phyloP scores from a whole-genome alignment of 441 rosid species.

The Flueggea neowawraea region DNA sequence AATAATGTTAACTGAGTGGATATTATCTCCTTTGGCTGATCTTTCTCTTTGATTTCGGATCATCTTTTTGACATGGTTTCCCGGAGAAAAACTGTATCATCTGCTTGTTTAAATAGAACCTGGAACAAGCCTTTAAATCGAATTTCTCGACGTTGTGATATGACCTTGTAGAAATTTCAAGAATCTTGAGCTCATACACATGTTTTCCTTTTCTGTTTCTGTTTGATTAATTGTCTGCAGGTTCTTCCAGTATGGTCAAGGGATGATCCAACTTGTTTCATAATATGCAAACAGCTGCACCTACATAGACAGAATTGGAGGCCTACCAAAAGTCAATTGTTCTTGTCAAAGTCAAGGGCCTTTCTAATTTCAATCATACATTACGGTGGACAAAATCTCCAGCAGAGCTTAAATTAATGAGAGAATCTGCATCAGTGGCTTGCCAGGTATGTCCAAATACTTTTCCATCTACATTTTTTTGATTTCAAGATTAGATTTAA shows the following conservation, averaged over 20 bases:
- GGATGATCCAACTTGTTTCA: constrained; percentile 76
- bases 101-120: background rate
- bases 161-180: too few species aligned
- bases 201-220: constrained; percentile 1
- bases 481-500: constrained; percentile 1
- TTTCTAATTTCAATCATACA: constrained; percentile 63
- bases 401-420: constrained; percentile 86
- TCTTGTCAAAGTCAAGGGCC: constrained; percentile 45
- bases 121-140: background rate
- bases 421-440: constrained; percentile 92
- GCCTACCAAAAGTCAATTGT: constrained; percentile 57
- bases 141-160: background rate
- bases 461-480: background rate
- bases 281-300: constrained; percentile 61
- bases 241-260: constrained; percentile 78
- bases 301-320: constrained; percentile 56
- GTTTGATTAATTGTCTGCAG: constrained; percentile 40
- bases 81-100: background rate
- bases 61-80: background rate
- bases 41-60: background rate
- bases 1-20: background rate
- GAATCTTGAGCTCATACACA: too few species aligned
- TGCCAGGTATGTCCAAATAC: constrained; percentile 71
- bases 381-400: constrained; percentile 85
- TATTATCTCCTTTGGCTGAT: too few species aligned